Evolutionary conservation across 1,284 basidiomycete genomes (phyloP), one percentile per base, ranked within the genome.

Genomic region (Cutaneotrichosporon spelunceum): DNA sequence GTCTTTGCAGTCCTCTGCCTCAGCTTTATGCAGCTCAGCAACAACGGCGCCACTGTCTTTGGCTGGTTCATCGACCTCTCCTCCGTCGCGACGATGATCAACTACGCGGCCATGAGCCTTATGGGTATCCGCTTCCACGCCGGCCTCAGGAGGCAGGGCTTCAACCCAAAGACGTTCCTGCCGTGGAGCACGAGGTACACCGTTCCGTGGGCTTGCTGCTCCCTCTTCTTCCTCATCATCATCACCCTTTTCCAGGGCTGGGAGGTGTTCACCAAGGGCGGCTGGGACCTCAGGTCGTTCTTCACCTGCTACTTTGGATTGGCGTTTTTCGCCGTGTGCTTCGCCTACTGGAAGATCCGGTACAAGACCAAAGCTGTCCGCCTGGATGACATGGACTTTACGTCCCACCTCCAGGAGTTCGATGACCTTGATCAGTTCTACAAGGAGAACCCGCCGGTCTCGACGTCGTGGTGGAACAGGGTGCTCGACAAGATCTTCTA

Each of bases 21-120:
- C 33, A 77, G 88, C 2, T 94, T 79, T 72, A 84, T 87, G 82
- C 64, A 65, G 26, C 57, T 72, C n/a, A 63, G 58, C 33, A 83
- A 81, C 45, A 84, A 84, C 53, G 83, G 87, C 6, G 86, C 87
- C 39, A 81, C 76, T 45, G 88, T 91, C 47, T 91, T 95, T 75
- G 76, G 78, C 30, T 93, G 89, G 86, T 86, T 93, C 67, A 66
- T 66, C 64, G 66, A 67, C 59, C 55, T 65, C 36, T 57, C 53
- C 39, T 62, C 61, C 53, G 60, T 63, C 16, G 59, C 61, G n/a
- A 57, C 48, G 49, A 50, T 65, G 53, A 45, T 61, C 47, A 54
- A 30, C 56, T 34, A 69, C 66, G 49, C 49, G 39, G 26, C 39
- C 60, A 56, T 66, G 66, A 8, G 56, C 24, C 45, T 87, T 50